Percentiles rank a stretch among this genome's conserved stretches.
Evolutionary conservation across 805 yeast species (phyloP).

Genomic region (Lipomyces kockii): DNA sequence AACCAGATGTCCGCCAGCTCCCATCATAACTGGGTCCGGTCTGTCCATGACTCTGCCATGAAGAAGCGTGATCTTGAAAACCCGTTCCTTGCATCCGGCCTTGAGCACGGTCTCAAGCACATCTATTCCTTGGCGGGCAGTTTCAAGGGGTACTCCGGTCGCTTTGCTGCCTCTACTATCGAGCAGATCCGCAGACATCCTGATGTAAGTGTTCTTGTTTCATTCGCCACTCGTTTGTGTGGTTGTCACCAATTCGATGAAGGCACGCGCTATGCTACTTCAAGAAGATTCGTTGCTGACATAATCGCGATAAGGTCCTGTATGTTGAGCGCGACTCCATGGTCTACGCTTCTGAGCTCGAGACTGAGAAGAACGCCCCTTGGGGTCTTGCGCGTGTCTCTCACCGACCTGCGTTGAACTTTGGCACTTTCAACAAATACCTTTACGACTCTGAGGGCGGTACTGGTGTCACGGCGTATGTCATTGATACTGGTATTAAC

Average conservation of each 20-base stretch:
- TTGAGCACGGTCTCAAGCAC: conserved; percentile 62
- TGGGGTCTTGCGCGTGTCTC: conserved; percentile 78
- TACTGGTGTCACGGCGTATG: conserved; percentile 61
- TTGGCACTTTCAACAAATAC: conserved; percentile 63
- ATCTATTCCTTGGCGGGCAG: conserved; percentile 59
- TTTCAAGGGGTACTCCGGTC: conserved; percentile 83
- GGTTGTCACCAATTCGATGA: conserved; percentile 27
- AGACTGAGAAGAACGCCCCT: conserved; percentile 65
- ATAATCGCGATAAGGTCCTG: conserved; percentile 46
- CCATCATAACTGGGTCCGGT: conserved; percentile 63
- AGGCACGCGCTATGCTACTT: conserved; percentile 49
- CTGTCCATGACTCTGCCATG: conserved; percentile 41
- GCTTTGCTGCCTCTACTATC: conserved; percentile 73
- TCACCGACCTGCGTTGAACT: conserved; percentile 64
- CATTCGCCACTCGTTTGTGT: neutral
- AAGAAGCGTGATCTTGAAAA: conserved; percentile 49
- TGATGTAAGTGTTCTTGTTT: conserved; percentile 37
- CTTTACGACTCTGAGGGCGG: conserved; percentile 65
- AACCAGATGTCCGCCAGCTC: conserved; percentile 57
- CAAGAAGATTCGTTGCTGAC: neutral
- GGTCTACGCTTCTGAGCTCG: conserved; percentile 55
- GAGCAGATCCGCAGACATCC: conserved; percentile 68
- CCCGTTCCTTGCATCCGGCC: conserved; percentile 41
- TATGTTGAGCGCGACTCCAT: conserved; percentile 63
- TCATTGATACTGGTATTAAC: conserved; percentile 62